These are phyloP conservation scores for Russula abietina DNA, from an alignment of 768 basidiomycete species.

Conservation along the genomic window DNA sequence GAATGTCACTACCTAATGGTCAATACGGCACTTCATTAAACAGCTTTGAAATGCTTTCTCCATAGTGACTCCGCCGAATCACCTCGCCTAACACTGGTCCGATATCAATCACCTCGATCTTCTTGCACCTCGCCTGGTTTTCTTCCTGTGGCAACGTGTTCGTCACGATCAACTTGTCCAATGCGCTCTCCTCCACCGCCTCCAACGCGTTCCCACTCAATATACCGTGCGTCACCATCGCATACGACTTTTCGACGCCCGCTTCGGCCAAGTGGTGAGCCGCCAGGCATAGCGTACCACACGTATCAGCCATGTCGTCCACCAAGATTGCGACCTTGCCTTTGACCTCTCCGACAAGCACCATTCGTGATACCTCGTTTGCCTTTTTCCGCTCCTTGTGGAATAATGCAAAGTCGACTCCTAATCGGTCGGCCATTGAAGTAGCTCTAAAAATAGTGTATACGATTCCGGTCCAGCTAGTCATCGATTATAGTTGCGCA, in stretches of 20 bases:
- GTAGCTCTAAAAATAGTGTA: constrained; percentile 61
- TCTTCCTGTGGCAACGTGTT: constrained; percentile 91
- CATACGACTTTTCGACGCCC: constrained; percentile 79
- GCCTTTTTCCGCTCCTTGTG: constrained; percentile 99
- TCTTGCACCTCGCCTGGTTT: constrained; percentile 63
- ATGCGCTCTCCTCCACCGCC: constrained; percentile 59
- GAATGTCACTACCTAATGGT: constrained; percentile 22
- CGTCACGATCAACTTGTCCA: constrained; percentile 95
- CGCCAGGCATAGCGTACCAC: constrained; percentile 89
- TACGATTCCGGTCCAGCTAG: constrained; percentile 1
- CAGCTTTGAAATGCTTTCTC: constrained; percentile 86
- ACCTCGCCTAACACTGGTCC: constrained; percentile 94
- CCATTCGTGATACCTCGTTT: constrained; percentile 91
- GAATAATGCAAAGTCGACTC: constrained; percentile 97
- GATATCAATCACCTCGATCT: constrained; percentile 93
- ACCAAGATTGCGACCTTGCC: constrained; percentile 92
- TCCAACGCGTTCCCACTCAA: constrained; percentile 84
- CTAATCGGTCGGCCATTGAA: constrained; percentile 91
- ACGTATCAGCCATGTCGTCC: constrained; percentile 98
- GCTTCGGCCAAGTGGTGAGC: constrained; percentile 85
- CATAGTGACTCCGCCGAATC: constrained; percentile 92
- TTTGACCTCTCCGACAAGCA: constrained; percentile 89
- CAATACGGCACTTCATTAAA: constrained; percentile 89
- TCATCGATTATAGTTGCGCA: constrained; percentile 29
- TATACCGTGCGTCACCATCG: constrained; percentile 95